Base-by-base conservation (phyloP, 2,329 filamentous ascomycete species). In the Paecilomyces formosus region DNA sequence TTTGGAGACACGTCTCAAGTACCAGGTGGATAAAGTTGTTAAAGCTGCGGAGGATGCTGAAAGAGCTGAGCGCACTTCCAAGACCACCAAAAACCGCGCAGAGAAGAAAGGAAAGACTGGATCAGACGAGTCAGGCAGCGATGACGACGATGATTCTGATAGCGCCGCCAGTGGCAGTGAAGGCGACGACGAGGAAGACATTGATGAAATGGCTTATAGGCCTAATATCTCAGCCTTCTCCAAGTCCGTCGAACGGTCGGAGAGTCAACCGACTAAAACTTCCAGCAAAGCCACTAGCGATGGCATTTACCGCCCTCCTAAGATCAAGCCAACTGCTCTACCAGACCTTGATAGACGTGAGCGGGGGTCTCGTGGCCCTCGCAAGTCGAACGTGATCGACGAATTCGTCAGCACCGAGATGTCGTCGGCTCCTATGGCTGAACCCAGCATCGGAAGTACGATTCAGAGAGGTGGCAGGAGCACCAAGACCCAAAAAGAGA, bases 1-100 rank as follows among this genome's bases (percentile, higher is more conserved):
- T 0, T 78, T 97, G 15, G 95, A 99, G 75, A 88, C 88, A 64
- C 89, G 92, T 66, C 77, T 99, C 61, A 93, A 92, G 64, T 99
- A 97, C 75, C 92, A 97, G 72, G 91, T 99, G 68, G 93, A 97
- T 74, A 94, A 96, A 70, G 92, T 97, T 26, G 81, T 99, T 21
- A 88, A 91, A 62, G 90, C 91, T 0, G 92, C 92, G 35, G 89
- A 96, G 61, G 70, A 76, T 60, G 66, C 68, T 3, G 69, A 75
- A 54, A 63, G 71, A 30, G 62, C 63, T 11, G 67, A 72, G 58
- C 63, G 68, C 56, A 61, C 62, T 33, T n/a, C 63, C 3, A 59
- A 67, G 15, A 60, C 66, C 12, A 62, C 66, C 26, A 64, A 66
- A 61, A 68, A 61, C 55, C 68, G 60, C 49, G 74, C 75, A 63